Base-by-base conservation (phyloP, 228 moss, liverwort and hornwort species). In the Sphagnum magellanicum region DNA sequence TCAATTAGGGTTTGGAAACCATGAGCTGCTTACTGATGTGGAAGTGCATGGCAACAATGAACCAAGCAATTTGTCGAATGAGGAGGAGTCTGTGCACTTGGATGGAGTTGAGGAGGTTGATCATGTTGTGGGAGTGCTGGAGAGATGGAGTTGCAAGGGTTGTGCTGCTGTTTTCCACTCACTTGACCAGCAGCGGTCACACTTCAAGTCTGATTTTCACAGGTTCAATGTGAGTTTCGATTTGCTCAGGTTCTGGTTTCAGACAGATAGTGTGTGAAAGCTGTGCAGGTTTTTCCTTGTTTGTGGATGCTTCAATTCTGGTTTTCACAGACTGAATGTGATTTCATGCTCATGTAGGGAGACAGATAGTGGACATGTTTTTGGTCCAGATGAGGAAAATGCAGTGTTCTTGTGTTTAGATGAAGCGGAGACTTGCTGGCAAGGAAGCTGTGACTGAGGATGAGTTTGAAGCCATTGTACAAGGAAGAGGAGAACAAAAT, bases 121-220 rank as follows among this genome's bases (percentile, higher is more conserved):
- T 63, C 70, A 65, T 67, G 77, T 51, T 17, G 61, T 51, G 49
- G 67, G 71, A 4, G 71, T 64, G 52, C 51, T 82, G 68, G 74
- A 80, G 63, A 74, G 71, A 51, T 93, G 84, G 93, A 80, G 84
- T 8, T 98, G 93, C 74, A 87, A 87, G 58, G 84, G 91, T 47
- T 93, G 97, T 70, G 79, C 79, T 63, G 85, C 79, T 63, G 67
- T 71, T 52, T 98, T 98, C 50, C 85, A 78, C 60, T 87, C 93
- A 8, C 77, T 85, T 10, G 93, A 90, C 52, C 91, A 93, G 59
- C 97, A 98, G 73, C 88, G 97, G 50, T 79, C 72, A 53, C 97
- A 98, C 75, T 98, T 88, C 62, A 98, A 92, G 70, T 92, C 90
- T 12, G 97, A 98, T 80, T 81, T 80, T 71, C 97, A 98, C 71